Evolutionary conservation across 73 alveolate species (phyloP).

Genomic region (Paramecium pentaurelia): DNA sequence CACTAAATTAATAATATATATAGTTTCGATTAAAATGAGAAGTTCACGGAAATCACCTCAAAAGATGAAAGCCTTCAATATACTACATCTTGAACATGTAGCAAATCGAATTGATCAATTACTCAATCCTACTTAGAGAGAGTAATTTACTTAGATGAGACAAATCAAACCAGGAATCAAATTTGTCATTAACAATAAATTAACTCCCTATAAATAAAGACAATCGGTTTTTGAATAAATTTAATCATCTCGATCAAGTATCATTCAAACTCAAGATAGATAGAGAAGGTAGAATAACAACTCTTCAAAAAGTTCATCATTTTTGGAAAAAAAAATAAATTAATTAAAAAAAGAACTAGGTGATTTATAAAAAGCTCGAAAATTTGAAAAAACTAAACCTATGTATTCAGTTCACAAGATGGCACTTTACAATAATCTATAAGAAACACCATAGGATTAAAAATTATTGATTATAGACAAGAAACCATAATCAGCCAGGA

Average conservation of each 20-base stretch:
- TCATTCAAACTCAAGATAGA: background rate
- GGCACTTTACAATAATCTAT: background rate
- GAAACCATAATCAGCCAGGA: background rate
- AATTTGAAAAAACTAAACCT: background rate
- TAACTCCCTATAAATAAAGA: background rate
- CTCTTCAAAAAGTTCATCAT: background rate
- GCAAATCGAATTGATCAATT: background rate
- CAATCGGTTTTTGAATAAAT: background rate
- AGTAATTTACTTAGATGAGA: background rate
- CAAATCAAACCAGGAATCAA: background rate
- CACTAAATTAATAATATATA: background rate
- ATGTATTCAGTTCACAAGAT: background rate
- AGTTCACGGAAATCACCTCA: background rate
- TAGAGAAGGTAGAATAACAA: background rate
- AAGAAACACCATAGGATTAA: background rate
- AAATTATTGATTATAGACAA: background rate
- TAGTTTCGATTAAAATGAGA: background rate
- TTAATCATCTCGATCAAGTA: constrained; percentile 35
- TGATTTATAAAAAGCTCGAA: background rate
- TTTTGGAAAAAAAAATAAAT: constrained; percentile 14
- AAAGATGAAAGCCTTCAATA: background rate
- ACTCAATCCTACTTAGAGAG: background rate
- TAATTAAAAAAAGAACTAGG: background rate
- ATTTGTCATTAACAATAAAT: background rate
- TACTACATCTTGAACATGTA: constrained; percentile 36